phyloP scores from a whole-genome alignment of 1,284 basidiomycete species.

The Vanrija sp. region DNA sequence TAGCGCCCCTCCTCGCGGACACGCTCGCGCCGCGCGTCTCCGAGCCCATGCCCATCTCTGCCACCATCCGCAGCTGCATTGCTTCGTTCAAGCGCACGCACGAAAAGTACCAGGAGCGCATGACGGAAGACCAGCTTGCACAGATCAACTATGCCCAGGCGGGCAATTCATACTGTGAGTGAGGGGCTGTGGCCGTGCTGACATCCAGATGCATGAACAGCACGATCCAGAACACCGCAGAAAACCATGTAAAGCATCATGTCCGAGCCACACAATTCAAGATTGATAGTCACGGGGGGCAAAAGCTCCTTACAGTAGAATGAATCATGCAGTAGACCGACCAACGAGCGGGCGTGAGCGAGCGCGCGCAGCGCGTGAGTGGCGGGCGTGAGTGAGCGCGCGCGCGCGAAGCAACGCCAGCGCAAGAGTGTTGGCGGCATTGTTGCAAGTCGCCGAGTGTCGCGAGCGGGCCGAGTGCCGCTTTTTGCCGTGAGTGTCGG shows the following conservation, averaged over 20 bases:
- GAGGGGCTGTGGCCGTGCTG: background rate
- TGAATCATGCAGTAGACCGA: no score
- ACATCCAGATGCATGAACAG: background rate
- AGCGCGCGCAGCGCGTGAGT: no score
- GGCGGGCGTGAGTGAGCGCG: no score
- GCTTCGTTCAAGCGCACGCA: constrained; percentile 55
- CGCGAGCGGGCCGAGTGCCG: no score
- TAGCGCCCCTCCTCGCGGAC: constrained; percentile 41
- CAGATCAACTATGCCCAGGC: constrained; percentile 83
- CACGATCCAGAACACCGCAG: background rate
- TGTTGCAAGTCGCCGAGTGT: no score
- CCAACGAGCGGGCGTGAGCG: no score
- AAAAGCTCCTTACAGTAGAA: no score
- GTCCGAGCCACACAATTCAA: no score
- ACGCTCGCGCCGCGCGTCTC: constrained; percentile 62
- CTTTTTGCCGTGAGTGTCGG: background rate
- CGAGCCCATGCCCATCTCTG: constrained; percentile 86
- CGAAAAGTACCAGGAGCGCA: constrained; percentile 69
- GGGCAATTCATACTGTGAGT: constrained; percentile 81
- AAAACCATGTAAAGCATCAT: no score
- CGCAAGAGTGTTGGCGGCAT: no score
- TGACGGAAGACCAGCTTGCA: constrained; percentile 84
- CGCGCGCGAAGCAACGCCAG: no score
- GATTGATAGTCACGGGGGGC: no score
- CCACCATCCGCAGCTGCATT: constrained; percentile 81